A percentile compares a stretch with the other conserved stretches of the same genome.
phyloP scores from a whole-genome alignment of 1,139 yeast species.

The Pneumocystis oryctolagi region DNA sequence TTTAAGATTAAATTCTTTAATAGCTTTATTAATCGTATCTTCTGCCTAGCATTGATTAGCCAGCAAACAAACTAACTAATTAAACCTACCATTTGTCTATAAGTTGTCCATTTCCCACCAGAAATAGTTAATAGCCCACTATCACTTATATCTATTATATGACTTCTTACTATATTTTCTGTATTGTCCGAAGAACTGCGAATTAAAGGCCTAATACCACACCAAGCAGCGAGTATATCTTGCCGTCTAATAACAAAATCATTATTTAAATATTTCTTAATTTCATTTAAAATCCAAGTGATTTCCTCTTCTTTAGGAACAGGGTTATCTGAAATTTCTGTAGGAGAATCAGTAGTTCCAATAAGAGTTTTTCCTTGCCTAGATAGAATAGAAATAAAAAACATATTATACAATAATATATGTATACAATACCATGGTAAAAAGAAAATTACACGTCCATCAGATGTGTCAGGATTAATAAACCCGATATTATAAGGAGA shows the following conservation, averaged over 20 bases:
- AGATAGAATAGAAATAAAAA: not conserved
- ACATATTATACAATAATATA: not conserved
- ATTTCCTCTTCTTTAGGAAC: slow-evolving; percentile 81
- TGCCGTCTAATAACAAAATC: slow-evolving; percentile 78
- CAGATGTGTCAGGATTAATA: slow-evolving; percentile 81
- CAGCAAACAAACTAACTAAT: not conserved
- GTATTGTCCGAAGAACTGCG: slow-evolving; percentile 60
- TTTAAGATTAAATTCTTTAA: slow-evolving; percentile 36
- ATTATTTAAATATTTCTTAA: slow-evolving; percentile 61
- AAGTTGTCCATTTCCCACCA: slow-evolving; percentile 98
- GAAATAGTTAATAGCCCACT: slow-evolving; percentile 75
- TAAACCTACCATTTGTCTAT: slow-evolving; percentile 58
- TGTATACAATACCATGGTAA: slow-evolving; percentile 82
- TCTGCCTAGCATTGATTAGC: slow-evolving; percentile 34
- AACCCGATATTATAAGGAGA: slow-evolving; percentile 81
- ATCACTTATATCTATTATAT: slow-evolving; percentile 56
- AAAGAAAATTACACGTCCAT: slow-evolving; percentile 93
- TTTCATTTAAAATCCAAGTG: slow-evolving; percentile 70
- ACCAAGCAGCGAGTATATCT: slow-evolving; percentile 91
- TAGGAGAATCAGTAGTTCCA: slow-evolving; percentile 86
- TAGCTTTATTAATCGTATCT: slow-evolving; percentile 71
- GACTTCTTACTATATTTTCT: slow-evolving; percentile 83
- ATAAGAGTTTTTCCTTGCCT: slow-evolving; percentile 52
- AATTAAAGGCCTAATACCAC: slow-evolving; percentile 90
- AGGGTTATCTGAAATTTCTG: slow-evolving; percentile 48